Percentiles rank a stretch among this genome's conserved stretches.
Conservation (phyloP, 257 asterid genomes). For the Avicennia marina region DNA sequence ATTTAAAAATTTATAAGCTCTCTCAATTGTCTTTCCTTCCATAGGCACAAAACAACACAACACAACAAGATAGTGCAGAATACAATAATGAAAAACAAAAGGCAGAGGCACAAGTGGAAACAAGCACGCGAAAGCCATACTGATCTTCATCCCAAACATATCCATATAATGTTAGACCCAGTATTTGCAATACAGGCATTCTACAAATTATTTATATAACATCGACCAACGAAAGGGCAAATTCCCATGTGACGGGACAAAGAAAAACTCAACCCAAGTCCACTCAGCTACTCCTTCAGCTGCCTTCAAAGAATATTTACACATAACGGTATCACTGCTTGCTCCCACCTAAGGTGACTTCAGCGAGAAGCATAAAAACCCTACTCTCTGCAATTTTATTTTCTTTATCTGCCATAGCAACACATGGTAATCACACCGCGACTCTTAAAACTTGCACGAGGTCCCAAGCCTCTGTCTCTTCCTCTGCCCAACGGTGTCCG, state of each 20-base stretch:
- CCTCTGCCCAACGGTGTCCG: constrained; percentile 49
- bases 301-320: constrained; percentile 63
- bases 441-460: constrained; percentile 94
- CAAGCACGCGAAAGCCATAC: not conserved
- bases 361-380: constrained; percentile 23
- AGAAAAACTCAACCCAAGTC: constrained; percentile 28
- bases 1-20: too few species aligned
- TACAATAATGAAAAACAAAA: too few species aligned
- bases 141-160: not conserved
- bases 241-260: too few species aligned
- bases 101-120: not conserved
- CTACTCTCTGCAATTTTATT: constrained; percentile 40
- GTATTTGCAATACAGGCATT: constrained; percentile 40
- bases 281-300: constrained; percentile 35
- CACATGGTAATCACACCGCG: constrained; percentile 18
- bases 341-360: constrained; percentile 10
- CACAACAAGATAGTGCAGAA: too few species aligned
- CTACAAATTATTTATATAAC: constrained; percentile 77
- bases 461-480: constrained; percentile 96
- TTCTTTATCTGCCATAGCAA: too few species aligned
- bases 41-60: too few species aligned
- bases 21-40: too few species aligned
- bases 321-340: constrained; percentile 22
- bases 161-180: not conserved
- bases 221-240: constrained; percentile 23